Base-by-base conservation (phyloP, 2,329 filamentous ascomycete genomes). In the Microcyclospora pomicola region DNA sequence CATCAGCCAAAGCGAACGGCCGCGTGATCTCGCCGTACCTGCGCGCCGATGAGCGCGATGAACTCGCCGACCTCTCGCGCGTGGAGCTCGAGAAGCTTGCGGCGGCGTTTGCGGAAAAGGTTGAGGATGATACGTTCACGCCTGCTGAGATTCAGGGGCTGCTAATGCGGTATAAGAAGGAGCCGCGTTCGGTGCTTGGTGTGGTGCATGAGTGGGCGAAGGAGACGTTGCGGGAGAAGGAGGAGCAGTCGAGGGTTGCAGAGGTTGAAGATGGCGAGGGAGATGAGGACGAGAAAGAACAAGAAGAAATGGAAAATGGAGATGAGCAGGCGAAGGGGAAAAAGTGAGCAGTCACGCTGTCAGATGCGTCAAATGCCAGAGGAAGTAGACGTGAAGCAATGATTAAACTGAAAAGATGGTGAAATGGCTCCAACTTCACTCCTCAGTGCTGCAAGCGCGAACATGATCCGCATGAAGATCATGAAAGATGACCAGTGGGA, bases 141-240 rank as follows among this genome's bases (percentile, higher is more conserved):
- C 70, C 68, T 0, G 68, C 69, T 3, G 66, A 73, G 50, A 60
- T 73, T 27, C 67, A 73, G 48, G 68, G 66, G 10, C 70, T 68
- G 43, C 53, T 74, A 28, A 58, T 73, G 37, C 62, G 60, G 42
- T 54, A 65, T 40, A 70, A 70, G 55, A 67, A 66, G 40, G 62
- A 65, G 36, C 67, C 70, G 3, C 43, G 47, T 11, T 51, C 58
- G 36, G 68, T 69, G 15, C 45, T 72, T 27, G 55, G 56, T 24
- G 55, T 62, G 42, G 60, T 67, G 5, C 53, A 46, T n/a, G 47
- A 39, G 34, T 73, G 68, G 67, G 51, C 51, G 38, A 53, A 59
- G 27, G 51, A 47, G n/a, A 42, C 60, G 41, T 34, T 49, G 27
- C 44, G 31, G 11, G 51, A 54, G 37, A 54, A 54, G 45, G 42